Base-by-base conservation (phyloP, 805 yeast genomes). In the Kodamaea lidongshanica region DNA sequence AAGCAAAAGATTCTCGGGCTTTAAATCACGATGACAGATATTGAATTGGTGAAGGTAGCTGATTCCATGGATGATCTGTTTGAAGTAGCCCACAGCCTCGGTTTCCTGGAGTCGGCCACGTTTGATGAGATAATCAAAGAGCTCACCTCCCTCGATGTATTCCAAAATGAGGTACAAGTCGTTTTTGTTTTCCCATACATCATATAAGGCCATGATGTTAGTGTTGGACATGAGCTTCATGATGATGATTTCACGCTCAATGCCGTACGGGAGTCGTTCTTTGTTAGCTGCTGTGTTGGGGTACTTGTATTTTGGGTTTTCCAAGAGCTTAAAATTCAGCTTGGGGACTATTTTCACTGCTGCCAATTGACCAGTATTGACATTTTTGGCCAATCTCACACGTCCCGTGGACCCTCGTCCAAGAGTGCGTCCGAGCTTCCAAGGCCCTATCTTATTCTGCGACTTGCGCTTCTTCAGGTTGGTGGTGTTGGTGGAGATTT, bases 341-440 rank as follows among this genome's bases (percentile, higher is more conserved):
- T 92, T 92, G 17, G 97, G 94, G 8, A 92, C 95, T 40, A 92
- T 87, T 56, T 92, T 92, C 30, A 92, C 95, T 1, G 98, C 98
- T 3, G 98, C 97, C 35, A 86, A 72, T 56, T 86, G 80, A 28
- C 92, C 92, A 1, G 92, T 80, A 32, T 72, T 71, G 24, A 77
- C 71, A 53, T 92, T 94, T 44, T 86, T 80, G 10, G 98, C 97
- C 33, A 92, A 67, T 37, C 95, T 67, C 11, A 92, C 98, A 39
- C 96, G 72, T 14, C 98, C 97, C 1, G 96, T 85, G 9, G 95
- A 82, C n/a, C 98, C 98, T 36, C 94, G 71, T 14, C 98, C 98
- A 30, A 92, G 64, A 2, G 98, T 92, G 42, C 89, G 72, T 16
- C 97, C 97, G 20, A 92, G 65, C 51, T 86, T 83, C 98, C 98